These are phyloP conservation scores for Apodospora peruviana DNA, from an alignment of 495 filamentous ascomycete genomes.

Conservation along the genomic window DNA sequence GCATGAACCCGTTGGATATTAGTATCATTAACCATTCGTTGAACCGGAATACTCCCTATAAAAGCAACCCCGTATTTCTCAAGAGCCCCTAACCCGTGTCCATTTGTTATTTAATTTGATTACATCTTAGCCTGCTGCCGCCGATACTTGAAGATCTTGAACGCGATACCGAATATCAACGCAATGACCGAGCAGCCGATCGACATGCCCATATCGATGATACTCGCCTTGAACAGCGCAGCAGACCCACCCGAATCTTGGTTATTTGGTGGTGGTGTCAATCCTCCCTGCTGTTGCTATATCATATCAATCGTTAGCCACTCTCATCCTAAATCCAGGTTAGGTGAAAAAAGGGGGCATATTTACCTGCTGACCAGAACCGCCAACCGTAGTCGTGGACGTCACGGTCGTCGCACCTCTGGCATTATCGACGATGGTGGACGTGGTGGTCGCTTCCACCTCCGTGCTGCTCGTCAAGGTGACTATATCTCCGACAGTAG, in stretches of 20 bases:
- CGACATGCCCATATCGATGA: background rate
- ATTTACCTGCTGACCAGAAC: background rate
- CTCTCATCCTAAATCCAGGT: background rate
- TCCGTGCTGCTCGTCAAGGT: constrained; percentile 4
- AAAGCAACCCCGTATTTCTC: too few species aligned
- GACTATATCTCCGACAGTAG: background rate
- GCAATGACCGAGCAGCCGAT: background rate
- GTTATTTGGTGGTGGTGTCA: background rate
- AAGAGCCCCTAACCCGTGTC: too few species aligned
- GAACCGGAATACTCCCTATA: too few species aligned
- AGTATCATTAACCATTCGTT: too few species aligned
- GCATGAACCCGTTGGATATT: too few species aligned
- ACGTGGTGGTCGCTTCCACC: constrained; percentile 6
- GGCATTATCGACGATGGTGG: constrained; percentile 2
- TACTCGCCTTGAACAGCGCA: background rate
- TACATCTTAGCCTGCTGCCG: background rate
- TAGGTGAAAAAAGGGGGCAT: background rate
- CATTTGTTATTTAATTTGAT: too few species aligned
- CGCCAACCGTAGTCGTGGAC: constrained; percentile 1
- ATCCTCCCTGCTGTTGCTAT: background rate
- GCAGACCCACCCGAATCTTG: background rate
- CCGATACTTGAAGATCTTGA: background rate
- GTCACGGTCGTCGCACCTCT: constrained; percentile 6
- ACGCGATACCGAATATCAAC: background rate
- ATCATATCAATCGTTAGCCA: background rate